phyloP scores from a whole-genome alignment of 768 basidiomycete species.

The Pleurotus tuber-regium region DNA sequence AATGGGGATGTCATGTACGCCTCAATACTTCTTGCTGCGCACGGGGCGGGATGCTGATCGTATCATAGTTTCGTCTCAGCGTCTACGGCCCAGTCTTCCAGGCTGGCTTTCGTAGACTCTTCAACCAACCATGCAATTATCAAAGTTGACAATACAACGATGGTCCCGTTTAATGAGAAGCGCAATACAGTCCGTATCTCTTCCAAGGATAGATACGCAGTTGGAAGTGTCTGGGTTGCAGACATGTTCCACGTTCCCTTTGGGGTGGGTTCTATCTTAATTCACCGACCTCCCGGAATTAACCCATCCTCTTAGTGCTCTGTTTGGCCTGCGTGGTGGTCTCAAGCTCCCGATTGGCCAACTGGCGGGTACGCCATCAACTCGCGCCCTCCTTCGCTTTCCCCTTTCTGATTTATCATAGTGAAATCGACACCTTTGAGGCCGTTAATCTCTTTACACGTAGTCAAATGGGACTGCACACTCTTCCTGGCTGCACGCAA shows the following conservation, averaged over 20 bases:
- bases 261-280: slow-evolving; percentile 39
- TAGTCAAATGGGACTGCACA: slow-evolving; percentile 58
- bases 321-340: slow-evolving; percentile 70
- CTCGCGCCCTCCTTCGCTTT: neutral
- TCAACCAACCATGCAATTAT: slow-evolving; percentile 72
- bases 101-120: slow-evolving; percentile 61
- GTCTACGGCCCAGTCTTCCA: slow-evolving; percentile 39
- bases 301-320: slow-evolving; percentile 47
- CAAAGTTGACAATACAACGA: slow-evolving; percentile 69
- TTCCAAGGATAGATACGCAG: slow-evolving; percentile 48
- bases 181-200: slow-evolving; percentile 69
- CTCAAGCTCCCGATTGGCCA: slow-evolving; percentile 60
- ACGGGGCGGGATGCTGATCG: slow-evolving; percentile 4
- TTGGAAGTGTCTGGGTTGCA: slow-evolving; percentile 64
- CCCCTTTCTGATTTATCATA: slow-evolving; percentile 11
- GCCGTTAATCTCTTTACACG: slow-evolving; percentile 60
- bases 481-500: slow-evolving; percentile 45
- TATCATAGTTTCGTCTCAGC: slow-evolving; percentile 46
- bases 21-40: neutral
- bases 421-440: slow-evolving; percentile 81
- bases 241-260: slow-evolving; percentile 67
- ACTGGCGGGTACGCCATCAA: slow-evolving; percentile 43
- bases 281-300: neutral
- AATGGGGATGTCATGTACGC: slow-evolving; percentile 58
- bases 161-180: slow-evolving; percentile 49